Base-by-base conservation (phyloP, 1,139 yeast species). In the Taphrina communis region DNA sequence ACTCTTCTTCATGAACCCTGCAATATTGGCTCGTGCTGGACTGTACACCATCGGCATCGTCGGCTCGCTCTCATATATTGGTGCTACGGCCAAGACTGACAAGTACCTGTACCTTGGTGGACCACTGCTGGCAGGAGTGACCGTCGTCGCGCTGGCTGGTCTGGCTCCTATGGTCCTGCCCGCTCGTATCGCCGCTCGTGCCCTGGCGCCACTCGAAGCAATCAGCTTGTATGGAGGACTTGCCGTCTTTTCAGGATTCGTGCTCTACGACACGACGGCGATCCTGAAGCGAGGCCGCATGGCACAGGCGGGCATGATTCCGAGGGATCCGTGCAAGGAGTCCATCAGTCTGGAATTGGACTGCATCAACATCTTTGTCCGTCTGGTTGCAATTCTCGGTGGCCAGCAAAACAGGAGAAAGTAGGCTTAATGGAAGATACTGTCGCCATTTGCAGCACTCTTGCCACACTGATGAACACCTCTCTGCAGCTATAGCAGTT, bases 161-260 rank as follows among this genome's bases (percentile, higher is more conserved):
- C 60, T 66, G n/a, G 69, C 69, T 7, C 69, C 69, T n/a, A 66
- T 66, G 69, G 69, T 66, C 9, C 38, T 66, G 9, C 69, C 69
- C 5, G 61, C 62, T 3, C 46, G 67, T 5, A 44, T 63, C 17
- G 60, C 63, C 5, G 38, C 66, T 7, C 65, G 69, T 14, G 65
- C 69, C 6, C 48, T 66, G 17, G 66, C 66, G n/a, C 63, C 65
- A 14, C 50, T 57, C 41, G 69, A 66, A 17, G 65, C 65, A 6
- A 44, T 66, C 41, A 41, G 53, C 39, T 41, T 66, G 25, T 66
- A 66, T 31, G 69, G 69, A 38, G 69, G 69, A 14, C 39, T 66
- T 25, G 69, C 66, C 0, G 69, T 66, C 52, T 66, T 66, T 52
- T 58, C 66, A 1, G 66, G 65, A n/a, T 59, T 58, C 56, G 65